Base-by-base conservation (phyloP, 352 stramenopile genomes). In the Saprolegnia parasitica region DNA sequence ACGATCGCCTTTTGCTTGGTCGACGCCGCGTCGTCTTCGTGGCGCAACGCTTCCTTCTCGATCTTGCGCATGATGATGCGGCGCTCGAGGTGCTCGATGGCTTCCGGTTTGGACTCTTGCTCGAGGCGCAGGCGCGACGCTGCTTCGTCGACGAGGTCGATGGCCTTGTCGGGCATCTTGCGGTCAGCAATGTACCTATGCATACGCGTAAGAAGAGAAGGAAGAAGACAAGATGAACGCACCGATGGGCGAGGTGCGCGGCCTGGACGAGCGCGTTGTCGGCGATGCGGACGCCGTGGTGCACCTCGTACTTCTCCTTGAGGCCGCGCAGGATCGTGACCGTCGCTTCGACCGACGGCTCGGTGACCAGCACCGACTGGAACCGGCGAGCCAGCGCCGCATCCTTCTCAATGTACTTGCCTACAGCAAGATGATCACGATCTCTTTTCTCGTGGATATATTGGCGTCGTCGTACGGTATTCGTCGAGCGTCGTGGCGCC, bases 331-430 rank as follows among this genome's bases (percentile, higher is more conserved):
- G 77, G 67, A 99, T 99, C 49, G 85, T 97, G 40, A 99, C 85
- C 16, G 96, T 98, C 72, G 98, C 94, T 71, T 98, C 91, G 13
- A 98, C 91, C 62, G 74, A 96, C 16, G 96, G 96, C 76, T 99
- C 91, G 23, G 93, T 85, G 47, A 99, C 90, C 21, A 98, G 77
- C 26, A 99, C 95, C n/a, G 97, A 91, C 79, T 99, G 96, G 77
- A 99, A 99, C 13, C 96, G 81, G 58, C 96, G 82, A 42, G 98
- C 96, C 35, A 99, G 71, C 4, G 96, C 96, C 56, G 97, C 98
- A 74, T 99, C 96, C 71, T 98, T 98, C 81, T 98, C 96, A 76
- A 99, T 98, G 71, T 98, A 96, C 63, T 97, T 84, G 54, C 62
- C 65, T 75, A 35, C n/a, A 67, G 23, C 20, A 47, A n/a, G 3